Evolutionary conservation across 371 early-diverging fungal genomes (phyloP), one percentile per base, ranked within the genome.

Genomic region (Mortierella sp.): DNA sequence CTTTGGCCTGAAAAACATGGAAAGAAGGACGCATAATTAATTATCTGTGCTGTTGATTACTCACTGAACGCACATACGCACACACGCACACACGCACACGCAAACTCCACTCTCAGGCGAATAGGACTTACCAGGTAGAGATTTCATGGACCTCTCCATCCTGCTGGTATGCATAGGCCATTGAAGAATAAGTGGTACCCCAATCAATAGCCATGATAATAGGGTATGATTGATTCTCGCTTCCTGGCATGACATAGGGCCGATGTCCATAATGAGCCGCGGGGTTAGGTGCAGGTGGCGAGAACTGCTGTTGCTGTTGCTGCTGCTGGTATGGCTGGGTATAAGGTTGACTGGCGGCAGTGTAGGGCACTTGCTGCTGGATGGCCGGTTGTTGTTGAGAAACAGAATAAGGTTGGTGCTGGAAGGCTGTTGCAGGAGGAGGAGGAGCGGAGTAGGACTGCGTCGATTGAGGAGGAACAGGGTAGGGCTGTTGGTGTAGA

Each of bases 121-220:
- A n/a, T n/a, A n/a, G n/a, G n/a, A n/a, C 74, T 71, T 84, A 80
- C 84, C 84, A 84, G 44, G 84, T 75, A 26, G 84, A 84, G 4
- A 84, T 76, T 31, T 84, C 84, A 50, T 84, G 84, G 8, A 84
- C 84, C 57, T 84, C 84, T 5, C 84, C 84, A 58, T 84, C 84
- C 24, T 80, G 80, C 50, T 84, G 80, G 75, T 74, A 80, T 5
- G 84, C 84, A 63, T 84, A 84, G 11, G 84, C 84, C 84, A 84
- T 84, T 11, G 84, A 84, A 14, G 84, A 84, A 74, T 77, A 84
- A 0, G 84, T 84, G 6, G 84, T 84, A 5, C 84, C 84, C 84
- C 84, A 84, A 50, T 84, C 84, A 26, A 84, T 84, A 21, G 80
- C 84, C 84, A 84, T 84, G 28, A 84, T 84, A 48, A 84, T 80